phyloP scores from a whole-genome alignment of 441 rosid genomes.

The Adansonia gregorii region DNA sequence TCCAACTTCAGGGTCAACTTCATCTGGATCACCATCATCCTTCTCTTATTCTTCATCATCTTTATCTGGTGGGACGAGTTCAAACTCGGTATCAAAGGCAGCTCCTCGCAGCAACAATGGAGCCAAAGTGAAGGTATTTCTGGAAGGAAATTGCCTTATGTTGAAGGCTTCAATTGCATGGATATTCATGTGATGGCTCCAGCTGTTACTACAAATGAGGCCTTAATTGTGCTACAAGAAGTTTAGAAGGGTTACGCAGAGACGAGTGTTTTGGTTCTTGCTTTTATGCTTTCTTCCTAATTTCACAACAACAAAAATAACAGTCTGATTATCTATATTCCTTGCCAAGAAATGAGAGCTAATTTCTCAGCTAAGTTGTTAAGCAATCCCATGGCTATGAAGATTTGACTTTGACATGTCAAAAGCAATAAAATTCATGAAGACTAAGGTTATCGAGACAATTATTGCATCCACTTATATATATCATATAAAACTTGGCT shows the following conservation, averaged over 20 bases:
- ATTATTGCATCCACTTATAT: no score
- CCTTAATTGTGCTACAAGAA: not conserved
- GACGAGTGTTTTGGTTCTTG: not conserved
- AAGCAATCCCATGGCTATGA: not conserved
- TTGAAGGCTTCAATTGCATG: slow-evolving; percentile 30
- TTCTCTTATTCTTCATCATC: slow-evolving; percentile 21
- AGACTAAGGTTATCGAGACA: no score
- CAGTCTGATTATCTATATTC: not conserved
- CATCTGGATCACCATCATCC: no score
- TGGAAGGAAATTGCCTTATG: slow-evolving; percentile 25
- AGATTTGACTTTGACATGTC: not conserved
- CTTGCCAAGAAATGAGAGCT: not conserved
- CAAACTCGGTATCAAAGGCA: slow-evolving; percentile 32
- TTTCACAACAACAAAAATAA: not conserved
- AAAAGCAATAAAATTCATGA: no score
- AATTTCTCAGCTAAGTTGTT: not conserved
- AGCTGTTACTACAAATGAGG: not conserved
- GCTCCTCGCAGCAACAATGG: slow-evolving; percentile 35
- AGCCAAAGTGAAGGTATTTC: slow-evolving; percentile 18
- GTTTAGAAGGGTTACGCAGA: not conserved
- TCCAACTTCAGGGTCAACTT: not conserved
- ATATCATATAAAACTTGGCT: no score
- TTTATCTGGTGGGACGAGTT: slow-evolving; percentile 26
- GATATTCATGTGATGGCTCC: slow-evolving; percentile 18
- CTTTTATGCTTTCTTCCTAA: not conserved